Evolutionary conservation across 2,329 filamentous ascomycete genomes (phyloP).

Genomic region (Fusarium sp.): DNA sequence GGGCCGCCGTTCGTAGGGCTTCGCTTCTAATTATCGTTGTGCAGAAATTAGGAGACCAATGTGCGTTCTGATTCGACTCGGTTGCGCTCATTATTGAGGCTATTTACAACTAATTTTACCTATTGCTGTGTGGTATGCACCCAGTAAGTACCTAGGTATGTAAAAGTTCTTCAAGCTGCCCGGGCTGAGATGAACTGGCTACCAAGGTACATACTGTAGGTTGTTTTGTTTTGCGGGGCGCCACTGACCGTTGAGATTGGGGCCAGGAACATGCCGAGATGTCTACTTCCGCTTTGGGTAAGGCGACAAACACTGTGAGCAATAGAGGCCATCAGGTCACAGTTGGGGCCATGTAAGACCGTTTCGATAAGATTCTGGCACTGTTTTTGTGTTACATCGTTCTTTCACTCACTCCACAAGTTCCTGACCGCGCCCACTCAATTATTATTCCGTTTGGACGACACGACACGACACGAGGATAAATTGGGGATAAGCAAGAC

Average conservation of each 20-base stretch:
- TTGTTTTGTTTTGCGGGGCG: conserved; percentile 24
- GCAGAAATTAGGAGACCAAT: background rate
- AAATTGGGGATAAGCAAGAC: conserved; percentile 23
- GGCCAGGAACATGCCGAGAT: conserved; percentile 30
- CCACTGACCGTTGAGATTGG: conserved; percentile 24
- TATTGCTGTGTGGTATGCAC: background rate
- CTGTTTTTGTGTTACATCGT: conserved; percentile 42
- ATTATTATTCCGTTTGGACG: conserved; percentile 35
- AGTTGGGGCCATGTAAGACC: background rate
- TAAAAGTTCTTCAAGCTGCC: background rate
- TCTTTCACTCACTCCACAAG: conserved; percentile 35
- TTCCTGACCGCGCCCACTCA: conserved; percentile 35
- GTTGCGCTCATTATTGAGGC: conserved; percentile 19
- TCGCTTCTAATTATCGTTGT: background rate
- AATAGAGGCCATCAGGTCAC: conserved; percentile 1
- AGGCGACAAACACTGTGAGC: conserved; percentile 30
- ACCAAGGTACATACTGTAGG: background rate
- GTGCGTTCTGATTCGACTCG: conserved; percentile 2
- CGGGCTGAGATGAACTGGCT: background rate
- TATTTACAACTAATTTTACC: conserved; percentile 17
- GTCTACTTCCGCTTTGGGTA: conserved; percentile 20
- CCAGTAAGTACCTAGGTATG: background rate
- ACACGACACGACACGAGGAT: conserved; percentile 17
- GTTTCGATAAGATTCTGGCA: background rate
- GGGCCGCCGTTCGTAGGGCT: conserved; percentile 32